These are phyloP conservation scores for Escovopsis weberi DNA, from an alignment of 2,329 filamentous ascomycete genomes.

Conservation along the genomic window DNA sequence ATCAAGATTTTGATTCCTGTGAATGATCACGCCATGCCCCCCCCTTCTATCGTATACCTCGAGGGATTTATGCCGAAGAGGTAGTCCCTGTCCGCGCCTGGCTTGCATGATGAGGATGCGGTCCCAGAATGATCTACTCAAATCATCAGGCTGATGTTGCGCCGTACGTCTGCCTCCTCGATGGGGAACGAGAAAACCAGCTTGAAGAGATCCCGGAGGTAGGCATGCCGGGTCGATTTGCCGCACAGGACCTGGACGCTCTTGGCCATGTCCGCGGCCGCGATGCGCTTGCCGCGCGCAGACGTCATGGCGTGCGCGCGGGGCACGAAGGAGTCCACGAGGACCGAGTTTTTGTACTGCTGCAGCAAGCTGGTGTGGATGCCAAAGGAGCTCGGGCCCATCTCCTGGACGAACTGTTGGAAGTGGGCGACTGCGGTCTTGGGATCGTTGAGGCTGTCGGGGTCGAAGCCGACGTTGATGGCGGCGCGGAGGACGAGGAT, in stretches of 20 bases:
- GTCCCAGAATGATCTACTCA: too few relatives aligned
- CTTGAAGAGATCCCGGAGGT: slow-evolving; percentile 68
- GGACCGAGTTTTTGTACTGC: slow-evolving; percentile 67
- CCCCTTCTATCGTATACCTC: background rate
- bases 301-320: slow-evolving; percentile 26
- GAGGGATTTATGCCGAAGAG: background rate
- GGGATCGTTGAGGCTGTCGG: slow-evolving; percentile 33
- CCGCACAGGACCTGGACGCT: slow-evolving; percentile 64
- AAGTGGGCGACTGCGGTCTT: slow-evolving; percentile 39
- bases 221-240: slow-evolving; percentile 53
- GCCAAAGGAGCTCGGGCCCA: slow-evolving; percentile 69
- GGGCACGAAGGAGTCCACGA: slow-evolving; percentile 49
- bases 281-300: slow-evolving; percentile 40
- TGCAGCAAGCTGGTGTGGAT: slow-evolving; percentile 60
- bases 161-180: slow-evolving; percentile 59
- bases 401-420: slow-evolving; percentile 59
- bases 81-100: background rate
- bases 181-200: slow-evolving; percentile 74
- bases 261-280: slow-evolving; percentile 63
- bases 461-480: slow-evolving; percentile 67
- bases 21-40: background rate
- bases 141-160: slow-evolving; percentile 47
- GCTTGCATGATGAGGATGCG: too few relatives aligned
- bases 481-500: slow-evolving; percentile 71
- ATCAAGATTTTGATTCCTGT: background rate